Conservation (phyloP, 192 early-diverging fungal species). For the Entomortierella chlamydospora region DNA sequence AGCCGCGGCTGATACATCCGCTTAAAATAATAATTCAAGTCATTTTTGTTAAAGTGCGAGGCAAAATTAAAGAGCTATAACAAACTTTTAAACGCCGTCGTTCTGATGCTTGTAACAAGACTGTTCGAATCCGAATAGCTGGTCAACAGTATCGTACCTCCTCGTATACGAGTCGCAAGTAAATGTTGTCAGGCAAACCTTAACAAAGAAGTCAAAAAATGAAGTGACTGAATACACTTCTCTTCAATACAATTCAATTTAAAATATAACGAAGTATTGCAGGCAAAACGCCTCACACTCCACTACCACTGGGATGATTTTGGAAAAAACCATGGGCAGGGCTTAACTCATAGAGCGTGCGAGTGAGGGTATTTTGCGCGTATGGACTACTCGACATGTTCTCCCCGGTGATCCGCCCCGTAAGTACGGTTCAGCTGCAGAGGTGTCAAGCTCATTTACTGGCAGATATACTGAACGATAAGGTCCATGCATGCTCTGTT, state of each 20-base stretch:
- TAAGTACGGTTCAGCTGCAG: neutral
- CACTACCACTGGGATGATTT: neutral
- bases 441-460: neutral
- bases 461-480: neutral
- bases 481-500: neutral
- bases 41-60: too few species aligned
- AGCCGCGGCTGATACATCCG: too few species aligned
- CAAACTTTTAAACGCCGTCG: too few species aligned
- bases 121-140: too few species aligned
- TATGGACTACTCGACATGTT: neutral
- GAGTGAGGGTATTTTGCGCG: neutral
- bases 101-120: too few species aligned
- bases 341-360: neutral
- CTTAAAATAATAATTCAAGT: too few species aligned
- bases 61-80: too few species aligned
- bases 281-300: constrained; percentile 1
- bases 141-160: too few species aligned
- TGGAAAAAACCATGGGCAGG: neutral
- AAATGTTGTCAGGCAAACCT: too few species aligned
- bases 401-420: neutral
- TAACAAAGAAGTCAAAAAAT: neutral
- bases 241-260: neutral
- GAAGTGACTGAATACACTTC: neutral
- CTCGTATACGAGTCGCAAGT: too few species aligned
- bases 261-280: neutral